These are phyloP conservation scores for Apiospora rasikravindrae DNA, from an alignment of 2,329 filamentous ascomycete genomes.

Conservation along the genomic window DNA sequence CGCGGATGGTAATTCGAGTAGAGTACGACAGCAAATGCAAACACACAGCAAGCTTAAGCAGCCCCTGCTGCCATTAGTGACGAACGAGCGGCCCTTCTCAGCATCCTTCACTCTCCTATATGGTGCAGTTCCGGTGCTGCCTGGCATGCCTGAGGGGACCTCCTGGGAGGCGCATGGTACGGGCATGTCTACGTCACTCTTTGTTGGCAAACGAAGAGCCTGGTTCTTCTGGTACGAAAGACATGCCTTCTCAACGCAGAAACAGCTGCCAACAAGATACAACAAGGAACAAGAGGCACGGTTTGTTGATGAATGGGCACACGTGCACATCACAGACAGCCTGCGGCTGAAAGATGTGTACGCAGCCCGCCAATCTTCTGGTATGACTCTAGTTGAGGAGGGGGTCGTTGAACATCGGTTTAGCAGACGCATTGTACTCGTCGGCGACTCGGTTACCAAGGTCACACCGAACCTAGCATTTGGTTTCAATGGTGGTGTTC, in stretches of 20 bases:
- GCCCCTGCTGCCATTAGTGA: neutral
- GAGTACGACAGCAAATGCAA: constrained; percentile 18
- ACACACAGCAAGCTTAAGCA: neutral
- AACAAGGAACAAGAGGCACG: constrained; percentile 2
- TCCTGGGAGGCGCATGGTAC: constrained; percentile 15
- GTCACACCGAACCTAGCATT: constrained; percentile 9
- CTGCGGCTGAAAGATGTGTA: neutral
- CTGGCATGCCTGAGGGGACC: neutral
- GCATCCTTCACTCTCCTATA: neutral
- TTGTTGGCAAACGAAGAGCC: constrained; percentile 12
- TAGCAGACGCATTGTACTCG: constrained; percentile 18
- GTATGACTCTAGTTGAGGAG: constrained; percentile 16
- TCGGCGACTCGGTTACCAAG: constrained; percentile 19
- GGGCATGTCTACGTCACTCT: constrained; percentile 1
- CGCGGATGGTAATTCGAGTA: constrained; percentile 43
- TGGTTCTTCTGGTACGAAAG: constrained; percentile 17
- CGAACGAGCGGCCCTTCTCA: neutral
- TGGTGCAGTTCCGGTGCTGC: neutral
- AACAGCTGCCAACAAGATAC: neutral
- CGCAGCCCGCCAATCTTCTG: neutral
- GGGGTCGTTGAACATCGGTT: constrained; percentile 4
- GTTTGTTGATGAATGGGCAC: neutral
- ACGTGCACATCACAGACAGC: constrained; percentile 14
- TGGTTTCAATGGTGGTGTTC: constrained; percentile 14
- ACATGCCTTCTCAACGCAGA: neutral